phyloP scores from a whole-genome alignment of 106 monocot species.

The Dendrobium catenatum region DNA sequence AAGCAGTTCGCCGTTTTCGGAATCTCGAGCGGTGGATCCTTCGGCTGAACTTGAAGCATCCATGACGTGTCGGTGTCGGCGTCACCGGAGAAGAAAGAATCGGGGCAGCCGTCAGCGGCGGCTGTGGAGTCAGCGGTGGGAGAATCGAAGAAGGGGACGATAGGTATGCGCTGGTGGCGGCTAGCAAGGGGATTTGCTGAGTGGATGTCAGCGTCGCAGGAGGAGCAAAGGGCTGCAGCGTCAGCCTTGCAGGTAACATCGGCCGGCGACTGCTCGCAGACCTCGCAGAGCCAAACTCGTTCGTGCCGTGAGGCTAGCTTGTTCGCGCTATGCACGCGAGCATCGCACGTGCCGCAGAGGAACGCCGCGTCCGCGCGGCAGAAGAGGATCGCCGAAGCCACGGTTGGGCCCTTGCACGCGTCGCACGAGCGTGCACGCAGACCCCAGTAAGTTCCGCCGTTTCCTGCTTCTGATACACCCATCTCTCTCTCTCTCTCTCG shows the following conservation, averaged over 20 bases:
- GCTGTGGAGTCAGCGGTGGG: not conserved
- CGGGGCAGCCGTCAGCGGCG: not conserved
- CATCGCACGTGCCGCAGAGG: slow-evolving; percentile 14
- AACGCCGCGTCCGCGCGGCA: slow-evolving; percentile 14
- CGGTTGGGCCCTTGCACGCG: slow-evolving; percentile 5
- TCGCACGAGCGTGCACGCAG: not conserved
- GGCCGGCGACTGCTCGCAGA: slow-evolving; percentile 14
- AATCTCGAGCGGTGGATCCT: not conserved
- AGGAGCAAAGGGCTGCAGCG: slow-evolving; percentile 9
- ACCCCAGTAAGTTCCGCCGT: slow-evolving; percentile 5
- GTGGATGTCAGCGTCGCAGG: slow-evolving; percentile 20
- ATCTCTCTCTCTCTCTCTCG: slow-evolving; percentile 7
- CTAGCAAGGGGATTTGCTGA: slow-evolving; percentile 16
- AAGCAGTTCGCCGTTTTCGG: slow-evolving; percentile 9
- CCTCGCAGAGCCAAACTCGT: slow-evolving; percentile 17
- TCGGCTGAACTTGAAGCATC: not conserved
- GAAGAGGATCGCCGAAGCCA: slow-evolving; percentile 3
- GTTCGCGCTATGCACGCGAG: slow-evolving; percentile 12
- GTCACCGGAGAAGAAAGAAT: not conserved
- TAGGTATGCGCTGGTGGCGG: slow-evolving; percentile 16
- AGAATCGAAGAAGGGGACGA: slow-evolving; percentile 7
- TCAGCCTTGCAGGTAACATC: slow-evolving; percentile 21
- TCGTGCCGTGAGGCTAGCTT: slow-evolving; percentile 12
- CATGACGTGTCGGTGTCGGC: not conserved
- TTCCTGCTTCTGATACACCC: not conserved